phyloP scores from a whole-genome alignment of 305 asterid species.

The Solanum aculeatissimum region DNA sequence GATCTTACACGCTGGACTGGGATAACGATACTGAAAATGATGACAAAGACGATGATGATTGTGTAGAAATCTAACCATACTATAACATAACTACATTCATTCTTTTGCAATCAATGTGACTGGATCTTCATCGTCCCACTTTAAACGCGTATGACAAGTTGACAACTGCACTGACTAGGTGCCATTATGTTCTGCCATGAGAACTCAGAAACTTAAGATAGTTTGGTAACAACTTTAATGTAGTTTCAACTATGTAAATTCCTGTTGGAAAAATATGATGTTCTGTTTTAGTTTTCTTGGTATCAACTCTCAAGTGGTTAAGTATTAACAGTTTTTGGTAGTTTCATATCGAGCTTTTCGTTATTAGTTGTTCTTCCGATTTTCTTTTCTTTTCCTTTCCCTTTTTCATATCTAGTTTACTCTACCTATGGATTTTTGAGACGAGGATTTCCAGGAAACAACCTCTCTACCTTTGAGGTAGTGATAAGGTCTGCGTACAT shows the following conservation, averaged over 20 bases:
- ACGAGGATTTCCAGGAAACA: too few relatives aligned
- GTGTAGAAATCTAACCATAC: constrained; percentile 29
- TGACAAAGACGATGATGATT: constrained; percentile 43
- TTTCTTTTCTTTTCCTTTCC: too few relatives aligned
- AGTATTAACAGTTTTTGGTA: background rate
- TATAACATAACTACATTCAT: background rate
- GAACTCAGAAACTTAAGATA: background rate
- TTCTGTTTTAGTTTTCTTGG: background rate
- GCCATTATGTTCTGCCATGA: background rate
- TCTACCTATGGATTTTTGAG: too few relatives aligned
- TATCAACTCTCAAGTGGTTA: background rate
- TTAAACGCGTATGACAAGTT: background rate
- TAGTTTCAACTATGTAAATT: background rate
- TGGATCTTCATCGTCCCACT: background rate
- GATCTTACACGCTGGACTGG: constrained; percentile 55
- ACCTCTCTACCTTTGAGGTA: too few relatives aligned
- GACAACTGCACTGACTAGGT: background rate
- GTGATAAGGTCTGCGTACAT: too few relatives aligned
- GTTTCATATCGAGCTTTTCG: too few relatives aligned
- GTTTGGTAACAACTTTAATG: background rate
- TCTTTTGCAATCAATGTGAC: background rate
- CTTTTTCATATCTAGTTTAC: too few relatives aligned
- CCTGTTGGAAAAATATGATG: background rate
- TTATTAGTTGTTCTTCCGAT: too few relatives aligned
- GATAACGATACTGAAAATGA: constrained; percentile 40